Conservation (phyloP, 345 rosid genomes). For the Eutrema heterophyllum region DNA sequence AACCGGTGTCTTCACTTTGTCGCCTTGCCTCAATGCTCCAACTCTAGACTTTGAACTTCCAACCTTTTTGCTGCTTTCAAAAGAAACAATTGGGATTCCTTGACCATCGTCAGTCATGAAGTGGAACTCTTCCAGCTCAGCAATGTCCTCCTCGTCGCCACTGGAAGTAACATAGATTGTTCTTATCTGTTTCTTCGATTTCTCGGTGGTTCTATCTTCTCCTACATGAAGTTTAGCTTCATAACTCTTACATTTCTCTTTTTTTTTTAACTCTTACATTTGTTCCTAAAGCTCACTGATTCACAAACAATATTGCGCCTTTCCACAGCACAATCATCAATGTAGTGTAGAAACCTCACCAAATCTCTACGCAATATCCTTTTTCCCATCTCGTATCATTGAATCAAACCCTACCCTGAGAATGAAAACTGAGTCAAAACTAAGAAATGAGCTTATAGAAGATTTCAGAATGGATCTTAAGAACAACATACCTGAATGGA, state of each 20-base stretch:
- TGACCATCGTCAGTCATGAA: slow-evolving; percentile 31
- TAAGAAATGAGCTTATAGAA: neutral
- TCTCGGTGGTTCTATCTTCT: slow-evolving; percentile 34
- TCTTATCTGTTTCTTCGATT: slow-evolving; percentile 41
- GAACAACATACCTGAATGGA: slow-evolving; percentile 73
- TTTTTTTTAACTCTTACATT: too few relatives aligned
- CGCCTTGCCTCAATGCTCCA: slow-evolving; percentile 25
- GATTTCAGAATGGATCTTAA: neutral
- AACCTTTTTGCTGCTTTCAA: neutral
- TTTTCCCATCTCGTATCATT: slow-evolving; percentile 67
- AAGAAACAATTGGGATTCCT: slow-evolving; percentile 14
- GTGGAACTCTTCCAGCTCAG: slow-evolving; percentile 65
- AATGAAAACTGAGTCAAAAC: neutral
- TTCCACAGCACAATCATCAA: slow-evolving; percentile 45
- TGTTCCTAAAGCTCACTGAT: slow-evolving; percentile 28
- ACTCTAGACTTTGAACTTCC: slow-evolving; percentile 5
- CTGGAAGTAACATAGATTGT: slow-evolving; percentile 40
- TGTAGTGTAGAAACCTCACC: slow-evolving; percentile 45
- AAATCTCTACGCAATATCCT: slow-evolving; percentile 58
- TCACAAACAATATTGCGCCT: slow-evolving; percentile 27
- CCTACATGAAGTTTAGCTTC: slow-evolving; percentile 28
- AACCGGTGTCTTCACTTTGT: slow-evolving; percentile 33
- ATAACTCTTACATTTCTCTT: too few relatives aligned
- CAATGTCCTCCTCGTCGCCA: slow-evolving; percentile 40
- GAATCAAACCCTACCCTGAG: slow-evolving; percentile 50